Evolutionary conservation across 345 rosid species (phyloP), one percentile per base, ranked within the genome.

Genomic region (Lepidium didymum): DNA sequence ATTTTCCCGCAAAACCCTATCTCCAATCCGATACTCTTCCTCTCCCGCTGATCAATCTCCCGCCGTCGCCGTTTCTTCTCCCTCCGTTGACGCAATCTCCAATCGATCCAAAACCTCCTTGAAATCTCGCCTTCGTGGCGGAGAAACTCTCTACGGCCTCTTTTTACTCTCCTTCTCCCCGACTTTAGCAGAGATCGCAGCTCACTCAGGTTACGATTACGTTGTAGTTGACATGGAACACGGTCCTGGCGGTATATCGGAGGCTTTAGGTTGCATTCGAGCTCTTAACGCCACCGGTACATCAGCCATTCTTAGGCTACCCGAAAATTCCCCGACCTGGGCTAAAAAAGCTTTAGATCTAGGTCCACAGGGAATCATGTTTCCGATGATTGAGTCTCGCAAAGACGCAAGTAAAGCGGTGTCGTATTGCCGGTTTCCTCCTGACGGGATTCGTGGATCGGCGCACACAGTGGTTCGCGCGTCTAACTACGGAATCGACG

Each of bases 191-290:
- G 98, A 93, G 84, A 93, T 93, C 78, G 82, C 83, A 1, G 96
- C 84, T 51, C 79, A 85, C 47, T 77, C 98, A 8, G 98, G 96
- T 6, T 93, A 90, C 76, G 96, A 90, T 60, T 93, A 85, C 78
- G 96, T 75, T 19, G 94, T 93, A 42, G 80, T 93, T 29, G 97
- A 90, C 77, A 90, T 93, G 96, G 98, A 93, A 68, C 97, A 93
- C 68, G 98, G 98, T 21, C 94, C 87, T 25, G 92, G 97, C 3
- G 98, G 96, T 4, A 81, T 93, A 73, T 50, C 81, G 58, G 96
- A 85, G 13, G 85, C 97, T 23, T 81, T 90, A 19, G 69, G 79
- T 31, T 82, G 92, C 64, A 83, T 92, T 43, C 87, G 84, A 35
- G 88, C 88, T 2, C 93, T 92, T 35, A 77, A 84, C 56, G 81